A percentile compares a stretch with the other conserved stretches of the same genome.
phyloP scores from a whole-genome alignment of 148 eudicot genomes.

The Rhododendron kiyosumense region DNA sequence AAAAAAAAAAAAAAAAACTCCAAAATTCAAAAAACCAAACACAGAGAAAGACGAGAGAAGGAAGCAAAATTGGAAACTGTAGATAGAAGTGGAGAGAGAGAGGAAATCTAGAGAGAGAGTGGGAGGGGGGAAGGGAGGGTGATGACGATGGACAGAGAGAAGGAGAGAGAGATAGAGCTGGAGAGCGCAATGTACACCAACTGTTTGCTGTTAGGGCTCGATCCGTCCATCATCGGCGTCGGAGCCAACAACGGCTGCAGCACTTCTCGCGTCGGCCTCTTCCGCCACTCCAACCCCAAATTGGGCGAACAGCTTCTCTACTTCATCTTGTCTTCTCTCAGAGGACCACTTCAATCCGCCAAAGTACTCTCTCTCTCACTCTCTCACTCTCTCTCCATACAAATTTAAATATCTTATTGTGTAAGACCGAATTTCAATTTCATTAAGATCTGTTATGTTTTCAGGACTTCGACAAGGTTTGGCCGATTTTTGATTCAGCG shows the following conservation, averaged over 20 bases:
- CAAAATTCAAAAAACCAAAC: not conserved
- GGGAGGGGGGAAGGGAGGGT: conserved; percentile 21
- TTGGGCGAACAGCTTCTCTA: conserved; percentile 93
- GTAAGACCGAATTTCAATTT: not conserved
- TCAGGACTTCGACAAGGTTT: conserved; percentile 92
- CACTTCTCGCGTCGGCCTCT: conserved; percentile 77
- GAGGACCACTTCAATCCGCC: conserved; percentile 85
- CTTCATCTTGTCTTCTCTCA: conserved; percentile 78
- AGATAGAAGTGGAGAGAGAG: not conserved
- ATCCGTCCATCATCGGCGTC: conserved; percentile 73
- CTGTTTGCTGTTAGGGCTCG: conserved; percentile 78
- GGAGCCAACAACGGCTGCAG: conserved; percentile 36
- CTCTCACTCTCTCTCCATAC: no score
- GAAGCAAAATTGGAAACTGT: not conserved
- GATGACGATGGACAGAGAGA: conserved; percentile 92
- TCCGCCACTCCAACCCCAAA: conserved; percentile 98
- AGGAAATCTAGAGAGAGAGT: not conserved
- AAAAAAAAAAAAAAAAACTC: not conserved
- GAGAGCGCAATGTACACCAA: conserved; percentile 98
- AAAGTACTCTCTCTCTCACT: conserved; percentile 46
- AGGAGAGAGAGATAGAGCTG: conserved; percentile 92
- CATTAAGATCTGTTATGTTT: conserved; percentile 10
- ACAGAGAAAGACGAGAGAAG: conserved; percentile 10
- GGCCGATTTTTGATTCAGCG: conserved; percentile 98
- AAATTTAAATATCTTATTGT: not conserved